Conservation (phyloP, 2,329 filamentous ascomycete species). For the Acephala macrosclerotiorum region DNA sequence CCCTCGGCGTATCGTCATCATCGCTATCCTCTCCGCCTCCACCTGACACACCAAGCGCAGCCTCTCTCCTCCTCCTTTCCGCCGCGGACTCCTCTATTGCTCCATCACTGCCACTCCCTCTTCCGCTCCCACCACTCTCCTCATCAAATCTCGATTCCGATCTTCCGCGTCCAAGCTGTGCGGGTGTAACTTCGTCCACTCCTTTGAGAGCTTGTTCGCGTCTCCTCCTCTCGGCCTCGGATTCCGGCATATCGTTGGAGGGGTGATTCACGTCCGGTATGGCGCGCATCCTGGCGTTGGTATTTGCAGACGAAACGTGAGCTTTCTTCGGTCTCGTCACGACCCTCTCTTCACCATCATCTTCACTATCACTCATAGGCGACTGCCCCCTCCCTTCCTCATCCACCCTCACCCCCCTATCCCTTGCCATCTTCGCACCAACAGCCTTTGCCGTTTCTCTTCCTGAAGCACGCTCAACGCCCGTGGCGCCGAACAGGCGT, state of each 20-base stretch:
- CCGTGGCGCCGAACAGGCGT: constrained; percentile 48
- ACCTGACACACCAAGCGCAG: constrained; percentile 64
- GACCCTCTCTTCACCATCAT: background rate
- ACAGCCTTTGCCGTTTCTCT: constrained; percentile 26
- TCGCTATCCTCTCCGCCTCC: constrained; percentile 36
- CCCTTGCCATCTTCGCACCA: constrained; percentile 33
- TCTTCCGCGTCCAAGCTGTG: constrained; percentile 24
- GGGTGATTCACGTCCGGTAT: constrained; percentile 6
- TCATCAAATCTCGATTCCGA: constrained; percentile 3
- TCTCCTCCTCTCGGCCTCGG: constrained; percentile 72
- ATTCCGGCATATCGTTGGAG: constrained; percentile 57
- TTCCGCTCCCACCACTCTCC: constrained; percentile 35
- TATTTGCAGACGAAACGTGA: constrained; percentile 23
- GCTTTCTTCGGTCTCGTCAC: constrained; percentile 31
- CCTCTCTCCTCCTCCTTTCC: constrained; percentile 75
- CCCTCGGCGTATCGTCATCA: constrained; percentile 42
- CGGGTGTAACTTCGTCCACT: constrained; percentile 48
- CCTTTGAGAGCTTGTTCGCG: constrained; percentile 61
- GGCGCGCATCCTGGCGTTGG: background rate
- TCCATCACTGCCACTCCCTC: constrained; percentile 40
- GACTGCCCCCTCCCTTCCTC: constrained; percentile 18
- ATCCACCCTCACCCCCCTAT: constrained; percentile 26
- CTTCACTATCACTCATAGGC: constrained; percentile 1
- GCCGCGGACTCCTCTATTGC: constrained; percentile 69
- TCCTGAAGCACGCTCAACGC: constrained; percentile 25